Evolutionary conservation across 2,329 filamentous ascomycete genomes (phyloP).

Genomic region (Clarireedia homoeocarpa): DNA sequence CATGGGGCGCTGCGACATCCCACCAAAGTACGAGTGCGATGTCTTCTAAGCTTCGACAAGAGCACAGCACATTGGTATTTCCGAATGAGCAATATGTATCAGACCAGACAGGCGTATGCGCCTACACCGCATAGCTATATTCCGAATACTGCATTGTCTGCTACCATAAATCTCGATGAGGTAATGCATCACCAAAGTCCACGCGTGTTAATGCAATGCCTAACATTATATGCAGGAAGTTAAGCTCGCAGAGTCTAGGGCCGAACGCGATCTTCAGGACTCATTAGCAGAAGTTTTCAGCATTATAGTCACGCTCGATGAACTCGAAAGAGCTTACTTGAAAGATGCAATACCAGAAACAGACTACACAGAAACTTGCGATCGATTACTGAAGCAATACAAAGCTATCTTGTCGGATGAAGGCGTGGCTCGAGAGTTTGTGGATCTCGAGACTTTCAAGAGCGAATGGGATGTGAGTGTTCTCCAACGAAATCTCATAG

Average conservation of each 20-base stretch:
- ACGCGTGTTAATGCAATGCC: not conserved
- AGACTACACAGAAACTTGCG: slow-evolving; percentile 95
- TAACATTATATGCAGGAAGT: slow-evolving; percentile 59
- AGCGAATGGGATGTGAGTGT: slow-evolving; percentile 75
- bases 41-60: not conserved
- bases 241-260: slow-evolving; percentile 77
- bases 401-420: slow-evolving; percentile 90
- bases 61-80: not conserved
- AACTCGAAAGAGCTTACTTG: slow-evolving; percentile 91
- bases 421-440: slow-evolving; percentile 79
- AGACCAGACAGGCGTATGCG: slow-evolving; percentile 30
- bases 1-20: too few relatives aligned
- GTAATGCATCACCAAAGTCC: slow-evolving; percentile 38
- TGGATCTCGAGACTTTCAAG: slow-evolving; percentile 85
- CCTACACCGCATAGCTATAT: slow-evolving; percentile 60
- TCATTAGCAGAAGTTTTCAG: slow-evolving; percentile 96
- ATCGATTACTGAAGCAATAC: slow-evolving; percentile 90
- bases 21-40: not conserved
- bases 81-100: slow-evolving; percentile 24
- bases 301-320: slow-evolving; percentile 91
- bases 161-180: slow-evolving; percentile 90
- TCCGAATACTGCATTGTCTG: slow-evolving; percentile 72
- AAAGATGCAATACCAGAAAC: slow-evolving; percentile 88
- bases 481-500: not conserved
- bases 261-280: slow-evolving; percentile 88